These are phyloP conservation scores for Geotrichum australiense DNA, from an alignment of 1,139 yeast genomes.

Conservation along the genomic window DNA sequence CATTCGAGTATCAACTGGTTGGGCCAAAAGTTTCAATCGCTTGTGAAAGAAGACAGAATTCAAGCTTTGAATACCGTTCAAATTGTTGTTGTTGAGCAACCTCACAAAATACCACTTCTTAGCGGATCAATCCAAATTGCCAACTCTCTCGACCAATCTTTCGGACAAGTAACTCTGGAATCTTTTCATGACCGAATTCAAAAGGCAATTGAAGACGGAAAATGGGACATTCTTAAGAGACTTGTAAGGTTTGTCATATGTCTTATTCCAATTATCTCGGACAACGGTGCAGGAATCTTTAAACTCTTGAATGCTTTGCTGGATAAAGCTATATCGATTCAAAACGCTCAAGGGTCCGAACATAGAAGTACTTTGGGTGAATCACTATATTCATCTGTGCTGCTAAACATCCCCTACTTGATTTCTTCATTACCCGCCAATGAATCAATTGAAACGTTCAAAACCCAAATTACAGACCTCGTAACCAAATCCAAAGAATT, in stretches of 20 bases:
- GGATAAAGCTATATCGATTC: slow-evolving; percentile 50
- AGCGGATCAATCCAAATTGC: slow-evolving; percentile 65
- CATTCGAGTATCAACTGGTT: slow-evolving; percentile 44
- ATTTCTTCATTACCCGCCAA: slow-evolving; percentile 15
- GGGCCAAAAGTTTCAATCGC: slow-evolving; percentile 45
- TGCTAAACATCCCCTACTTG: slow-evolving; percentile 61
- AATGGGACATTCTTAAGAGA: slow-evolving; percentile 67
- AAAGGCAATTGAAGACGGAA: slow-evolving; percentile 41
- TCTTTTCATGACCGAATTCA: slow-evolving; percentile 60
- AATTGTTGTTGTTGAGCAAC: slow-evolving; percentile 78
- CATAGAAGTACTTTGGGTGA: slow-evolving; percentile 47
- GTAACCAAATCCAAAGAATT: slow-evolving; percentile 22
- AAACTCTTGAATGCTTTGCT: slow-evolving; percentile 51
- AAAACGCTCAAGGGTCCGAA: slow-evolving; percentile 29
- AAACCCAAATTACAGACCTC: slow-evolving; percentile 16
- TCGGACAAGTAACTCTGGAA: slow-evolving; percentile 67
- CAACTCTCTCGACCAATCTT: slow-evolving; percentile 56
- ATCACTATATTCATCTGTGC: slow-evolving; percentile 56
- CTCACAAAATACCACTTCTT: slow-evolving; percentile 72
- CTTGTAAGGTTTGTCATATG: slow-evolving; percentile 63
- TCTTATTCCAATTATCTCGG: slow-evolving; percentile 52
- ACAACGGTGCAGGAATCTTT: slow-evolving; percentile 39
- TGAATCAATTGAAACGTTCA: slow-evolving; percentile 6
- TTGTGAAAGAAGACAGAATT: slow-evolving; percentile 47
- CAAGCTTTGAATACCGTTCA: slow-evolving; percentile 50